Evolutionary conservation across 306 rosid genomes (phyloP), one percentile per base, ranked within the genome.

Genomic region (Biancaea sappan): DNA sequence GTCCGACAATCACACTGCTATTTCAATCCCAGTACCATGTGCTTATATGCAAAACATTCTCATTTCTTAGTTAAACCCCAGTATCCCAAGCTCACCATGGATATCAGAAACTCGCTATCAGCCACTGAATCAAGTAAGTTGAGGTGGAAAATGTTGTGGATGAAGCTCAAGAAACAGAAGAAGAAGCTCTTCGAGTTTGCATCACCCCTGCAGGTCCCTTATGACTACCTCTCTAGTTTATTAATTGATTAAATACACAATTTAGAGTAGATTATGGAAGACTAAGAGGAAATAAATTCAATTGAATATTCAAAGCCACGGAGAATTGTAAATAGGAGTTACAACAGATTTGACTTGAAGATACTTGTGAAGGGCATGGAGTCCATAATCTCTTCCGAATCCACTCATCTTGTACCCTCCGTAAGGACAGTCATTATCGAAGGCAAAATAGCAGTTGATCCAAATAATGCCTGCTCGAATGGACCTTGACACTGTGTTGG

Each of bases 231-330:
- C n/a, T 85, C 83, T 16, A 84, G 84, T 34, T 4, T 34, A 34
- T 14, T 44, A 44, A 44, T 44, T 44, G 50, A 44, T 4, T 44
- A 44, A 44, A 44, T 44, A 44, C 19, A 44, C 19, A 10, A 9
- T 44, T 1, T 44, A 15, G 50, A 44, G 13, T 16, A 16, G 13
- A 29, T 29, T 8, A 58, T 29, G 31, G 8, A 14, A 54, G n/a
- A 37, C 6, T 0, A 0, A 22, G 2, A 5, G 24, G 34, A 41
- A 25, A 18, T 43, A 18, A 34, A 18, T 64, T 86, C n/a, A n/a
- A n/a, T n/a, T n/a, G n/a, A n/a, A n/a, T n/a, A n/a, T n/a, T n/a
- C 80, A 93, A 75, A 90, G 98, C 98, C 98, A 94, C 22, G 97
- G 97, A 58, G 96, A 85, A 76, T 84, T 88, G 47, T 87, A 80